Base-by-base conservation (phyloP, 176 grass and related monocot species). In the Neostapfia colusana region DNA sequence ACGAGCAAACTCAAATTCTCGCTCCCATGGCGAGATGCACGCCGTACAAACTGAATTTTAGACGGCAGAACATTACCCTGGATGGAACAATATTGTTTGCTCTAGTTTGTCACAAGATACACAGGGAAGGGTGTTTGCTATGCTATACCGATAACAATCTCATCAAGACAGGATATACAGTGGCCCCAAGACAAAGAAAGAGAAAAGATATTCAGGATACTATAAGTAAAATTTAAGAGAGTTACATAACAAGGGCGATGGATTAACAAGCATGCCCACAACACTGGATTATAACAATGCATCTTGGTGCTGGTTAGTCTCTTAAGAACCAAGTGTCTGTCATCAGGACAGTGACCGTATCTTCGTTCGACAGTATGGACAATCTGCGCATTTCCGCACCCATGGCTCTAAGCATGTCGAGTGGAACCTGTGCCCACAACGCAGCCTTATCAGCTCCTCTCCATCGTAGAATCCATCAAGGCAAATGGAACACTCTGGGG, bases 401-500 rank as follows among this genome's bases (percentile, higher is more conserved):
- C 96, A 99, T 31, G 86, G 96, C 65, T 86, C 85, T 64, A 99
- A 79, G 81, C 96, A 99, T 80, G 72, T 60, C 0, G 78, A 85
- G 78, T 99, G 96, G 69, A 92, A 99, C 64, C 87, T 86, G 77
- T 99, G 96, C 13, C 87, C 73, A 28, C 96, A 99, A 14, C 44
- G 53, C 26, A 99, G 84, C 73, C 45, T 83, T 78, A 87, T 88
- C 49, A 95, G 65, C 55, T 89, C 77, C 77, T 78, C 90, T 48
- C 89, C 87, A 20, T 87, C 83, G 0, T 74, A 45, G 64, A 95
- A 92, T 46, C 75, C 86, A 70, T 99, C 92, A 0, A 99, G 89
- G 61, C 96, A 99, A 63, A 99, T 95, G 4, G 89, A 99, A 71
- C 96, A 99, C 67, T 99, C 89, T 6, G 83, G 60, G 1, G 85